Base-by-base conservation (phyloP, 2,329 filamentous ascomycete species). In the Neofusicoccum laricinum region DNA sequence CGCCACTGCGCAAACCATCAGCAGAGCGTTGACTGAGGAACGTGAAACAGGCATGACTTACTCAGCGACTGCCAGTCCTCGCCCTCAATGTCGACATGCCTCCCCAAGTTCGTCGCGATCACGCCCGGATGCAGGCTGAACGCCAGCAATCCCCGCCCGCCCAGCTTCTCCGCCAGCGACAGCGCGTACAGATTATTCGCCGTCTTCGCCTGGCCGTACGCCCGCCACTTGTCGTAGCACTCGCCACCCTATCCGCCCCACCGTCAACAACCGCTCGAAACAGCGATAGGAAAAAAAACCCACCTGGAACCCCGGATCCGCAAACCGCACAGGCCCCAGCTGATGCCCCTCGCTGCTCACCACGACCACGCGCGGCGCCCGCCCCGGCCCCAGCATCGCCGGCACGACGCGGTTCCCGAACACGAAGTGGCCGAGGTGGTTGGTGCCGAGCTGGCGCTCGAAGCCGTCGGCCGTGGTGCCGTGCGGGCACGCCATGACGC, bases 401-500 rank as follows among this genome's bases (percentile, higher is more conserved):
- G 78, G 78, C 8, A 80, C 68, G 0, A 84, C 71, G 0, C 80
- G 69, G 40, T 77, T 79, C 7, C 76, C 81, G 11, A 84, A 68
- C 0, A 82, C 66, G 14, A 78, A 79, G 65, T 79, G 79, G 3
- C 77, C 80, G 59, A 82, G 65, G 68, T 82, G 77, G 65, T 82
- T 82, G 2, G 75, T 79, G 34, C 76, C 80, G 65, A 81, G 78
- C 49, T 82, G 78, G 14, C 75, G 69, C 67, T 83, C 80, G 68
- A 79, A 78, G 32, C 79, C 79, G 49, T 82, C 78, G 34, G 71
- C 66, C 1, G 77, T 80, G 2, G 69, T 61, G 15, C 57, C 48
- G 30, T 50, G 68, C 1, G 67, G 73, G 41, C 77, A 70, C 21
- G 77, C 77, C 71, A 72, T 72, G 36, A 72, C 69, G 32, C 68